phyloP scores from a whole-genome alignment of 2,329 filamentous ascomycete species.

The Bipolaris cookei region DNA sequence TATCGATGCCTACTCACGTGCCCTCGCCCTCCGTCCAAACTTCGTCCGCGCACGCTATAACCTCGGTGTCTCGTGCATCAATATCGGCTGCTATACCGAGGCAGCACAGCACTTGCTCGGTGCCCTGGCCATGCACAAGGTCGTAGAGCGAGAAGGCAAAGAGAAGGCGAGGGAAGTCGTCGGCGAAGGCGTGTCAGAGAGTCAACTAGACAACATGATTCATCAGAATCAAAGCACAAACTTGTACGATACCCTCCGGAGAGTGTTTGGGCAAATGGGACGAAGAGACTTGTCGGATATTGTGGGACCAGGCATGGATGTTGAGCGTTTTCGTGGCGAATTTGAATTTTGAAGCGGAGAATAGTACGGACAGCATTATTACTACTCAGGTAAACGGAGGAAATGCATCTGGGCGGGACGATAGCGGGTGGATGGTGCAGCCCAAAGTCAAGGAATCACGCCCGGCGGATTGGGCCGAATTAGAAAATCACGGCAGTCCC shows the following conservation, averaged over 20 bases:
- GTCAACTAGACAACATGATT: conserved; percentile 83
- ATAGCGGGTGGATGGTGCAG: conserved; percentile 29
- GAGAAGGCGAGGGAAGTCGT: conserved; percentile 85
- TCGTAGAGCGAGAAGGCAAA: conserved; percentile 83
- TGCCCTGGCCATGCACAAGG: conserved; percentile 93
- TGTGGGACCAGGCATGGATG: conserved; percentile 88
- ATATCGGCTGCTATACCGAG: conserved; percentile 93
- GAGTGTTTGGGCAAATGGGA: conserved; percentile 97
- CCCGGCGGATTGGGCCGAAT: conserved; percentile 17
- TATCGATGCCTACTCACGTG: conserved; percentile 94
- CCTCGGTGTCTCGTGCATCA: conserved; percentile 94
- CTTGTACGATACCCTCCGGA: conserved; percentile 87
- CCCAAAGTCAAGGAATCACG: conserved; percentile 20
- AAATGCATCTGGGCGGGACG: not conserved
- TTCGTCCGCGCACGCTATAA: conserved; percentile 98
- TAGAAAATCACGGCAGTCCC: conserved; percentile 37
- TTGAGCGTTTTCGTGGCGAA: conserved; percentile 84
- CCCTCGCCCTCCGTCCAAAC: conserved; percentile 87
- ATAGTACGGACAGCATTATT: not conserved
- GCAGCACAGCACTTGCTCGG: conserved; percentile 91
- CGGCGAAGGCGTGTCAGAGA: conserved; percentile 65
- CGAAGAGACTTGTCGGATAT: conserved; percentile 84
- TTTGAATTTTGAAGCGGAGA: conserved; percentile 75
- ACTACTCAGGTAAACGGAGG: not conserved
- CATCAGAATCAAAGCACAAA: conserved; percentile 97